phyloP scores from a whole-genome alignment of 306 rosid genomes.

The Acacia acuminata region DNA sequence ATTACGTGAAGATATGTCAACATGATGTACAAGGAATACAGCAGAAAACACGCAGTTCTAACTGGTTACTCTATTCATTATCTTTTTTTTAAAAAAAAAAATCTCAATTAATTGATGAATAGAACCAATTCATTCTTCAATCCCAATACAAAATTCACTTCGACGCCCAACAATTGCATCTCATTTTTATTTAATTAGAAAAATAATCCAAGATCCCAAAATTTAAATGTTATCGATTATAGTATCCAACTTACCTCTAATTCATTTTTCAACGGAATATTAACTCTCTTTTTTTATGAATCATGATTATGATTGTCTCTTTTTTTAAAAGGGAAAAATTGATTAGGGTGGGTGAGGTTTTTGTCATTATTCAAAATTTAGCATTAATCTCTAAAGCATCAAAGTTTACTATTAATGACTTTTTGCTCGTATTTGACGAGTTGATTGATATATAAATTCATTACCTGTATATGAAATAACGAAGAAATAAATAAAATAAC shows the following conservation, averaged over 20 bases:
- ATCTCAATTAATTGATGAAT: not conserved
- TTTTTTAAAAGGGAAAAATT: not conserved
- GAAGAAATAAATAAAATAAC: not conserved
- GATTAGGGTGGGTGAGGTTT: not conserved
- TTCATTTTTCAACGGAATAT: not conserved
- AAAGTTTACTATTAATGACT: not conserved
- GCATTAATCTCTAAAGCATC: not conserved
- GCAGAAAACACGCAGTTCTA: not conserved
- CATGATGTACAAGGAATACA: not conserved
- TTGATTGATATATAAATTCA: not conserved
- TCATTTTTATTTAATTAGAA: not conserved
- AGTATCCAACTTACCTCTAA: not conserved
- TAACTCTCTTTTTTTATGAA: not conserved
- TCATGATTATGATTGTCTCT: not conserved
- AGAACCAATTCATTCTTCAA: not conserved
- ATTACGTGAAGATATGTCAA: not conserved
- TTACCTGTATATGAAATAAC: not conserved
- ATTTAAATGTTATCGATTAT: not conserved
- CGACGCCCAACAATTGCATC: not conserved
- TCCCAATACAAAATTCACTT: not conserved
- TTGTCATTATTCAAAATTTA: not conserved
- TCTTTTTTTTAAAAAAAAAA: no score
- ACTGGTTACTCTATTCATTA: not conserved
- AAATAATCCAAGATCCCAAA: not conserved
- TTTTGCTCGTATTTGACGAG: not conserved